phyloP scores from a whole-genome alignment of 805 yeast species.

The Starmerella riodocensis region DNA sequence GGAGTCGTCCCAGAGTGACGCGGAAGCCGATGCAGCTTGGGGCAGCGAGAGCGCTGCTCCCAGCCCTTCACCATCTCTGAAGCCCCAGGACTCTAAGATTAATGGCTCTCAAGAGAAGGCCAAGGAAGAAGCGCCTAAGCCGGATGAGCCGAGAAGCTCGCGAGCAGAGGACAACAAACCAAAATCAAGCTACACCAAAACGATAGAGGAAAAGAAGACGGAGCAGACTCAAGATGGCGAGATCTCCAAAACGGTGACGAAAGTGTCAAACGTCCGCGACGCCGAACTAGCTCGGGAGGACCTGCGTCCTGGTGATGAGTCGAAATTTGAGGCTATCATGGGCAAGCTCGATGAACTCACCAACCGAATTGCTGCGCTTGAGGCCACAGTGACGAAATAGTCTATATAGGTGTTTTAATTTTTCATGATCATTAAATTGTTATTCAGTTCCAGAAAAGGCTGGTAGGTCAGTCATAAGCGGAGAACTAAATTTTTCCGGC shows the following conservation, averaged over 20 bases:
- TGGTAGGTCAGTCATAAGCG: not conserved
- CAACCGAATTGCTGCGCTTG: constrained; percentile 11
- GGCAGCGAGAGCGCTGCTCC: constrained; percentile 27
- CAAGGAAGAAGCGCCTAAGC: constrained; percentile 24
- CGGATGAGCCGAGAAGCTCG: constrained; percentile 12
- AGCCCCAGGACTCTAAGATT: too few relatives aligned
- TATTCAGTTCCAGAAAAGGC: not conserved
- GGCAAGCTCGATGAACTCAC: constrained; percentile 12
- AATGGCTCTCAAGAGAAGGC: not conserved
- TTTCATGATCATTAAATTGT: not conserved
- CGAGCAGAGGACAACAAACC: too few relatives aligned
- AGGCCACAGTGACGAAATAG: not conserved
- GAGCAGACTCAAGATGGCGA: too few relatives aligned
- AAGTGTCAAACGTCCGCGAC: too few relatives aligned
- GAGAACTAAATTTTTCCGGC: constrained; percentile 16
- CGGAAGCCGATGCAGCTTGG: constrained; percentile 26
- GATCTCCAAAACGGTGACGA: too few relatives aligned
- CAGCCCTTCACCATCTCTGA: too few relatives aligned
- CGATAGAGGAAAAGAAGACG: too few relatives aligned
- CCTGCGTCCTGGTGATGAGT: too few relatives aligned
- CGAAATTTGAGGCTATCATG: constrained; percentile 18
- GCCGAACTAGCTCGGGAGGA: too few relatives aligned
- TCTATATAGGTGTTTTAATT: not conserved
- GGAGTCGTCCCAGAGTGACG: constrained; percentile 25
- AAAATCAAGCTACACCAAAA: too few relatives aligned